Evolutionary conservation across 768 basidiomycete species (phyloP).

Genomic region (Lactarius tabidus): DNA sequence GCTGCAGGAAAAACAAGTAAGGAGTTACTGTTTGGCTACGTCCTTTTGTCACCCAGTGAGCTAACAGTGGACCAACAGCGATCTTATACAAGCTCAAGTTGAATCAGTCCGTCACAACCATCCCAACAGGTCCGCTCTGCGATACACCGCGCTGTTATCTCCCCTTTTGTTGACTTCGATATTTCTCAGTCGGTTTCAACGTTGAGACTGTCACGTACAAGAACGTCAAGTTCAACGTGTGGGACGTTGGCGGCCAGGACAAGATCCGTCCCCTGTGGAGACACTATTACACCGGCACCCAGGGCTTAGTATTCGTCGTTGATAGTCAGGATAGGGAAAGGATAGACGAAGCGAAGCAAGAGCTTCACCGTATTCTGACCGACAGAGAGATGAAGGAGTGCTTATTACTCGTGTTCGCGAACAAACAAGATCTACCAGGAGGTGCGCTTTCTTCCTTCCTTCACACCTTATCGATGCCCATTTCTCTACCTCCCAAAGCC

Average conservation of each 20-base stretch:
- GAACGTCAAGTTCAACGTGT: slow-evolving; percentile 93
- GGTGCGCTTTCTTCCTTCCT: slow-evolving; percentile 49
- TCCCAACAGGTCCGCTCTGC: slow-evolving; percentile 74
- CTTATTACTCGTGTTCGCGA: slow-evolving; percentile 94
- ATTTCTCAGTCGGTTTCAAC: slow-evolving; percentile 86
- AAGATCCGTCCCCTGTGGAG: slow-evolving; percentile 98
- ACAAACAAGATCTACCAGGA: slow-evolving; percentile 97
- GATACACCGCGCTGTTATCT: neutral
- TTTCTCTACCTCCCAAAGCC: slow-evolving; percentile 44
- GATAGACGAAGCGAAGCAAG: slow-evolving; percentile 94
- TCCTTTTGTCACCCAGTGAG: neutral
- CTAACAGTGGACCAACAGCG: slow-evolving; percentile 46
- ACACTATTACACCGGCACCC: slow-evolving; percentile 98
- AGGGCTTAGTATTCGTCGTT: slow-evolving; percentile 97
- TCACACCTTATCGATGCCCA: neutral
- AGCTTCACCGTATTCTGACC: slow-evolving; percentile 91
- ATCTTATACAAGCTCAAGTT: slow-evolving; percentile 99
- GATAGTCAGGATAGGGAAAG: slow-evolving; percentile 95
- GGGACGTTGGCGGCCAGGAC: slow-evolving; percentile 99
- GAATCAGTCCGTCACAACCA: slow-evolving; percentile 98
- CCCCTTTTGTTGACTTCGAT: neutral
- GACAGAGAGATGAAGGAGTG: slow-evolving; percentile 99
- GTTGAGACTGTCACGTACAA: slow-evolving; percentile 99
- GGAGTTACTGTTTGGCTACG: slow-evolving; percentile 29
- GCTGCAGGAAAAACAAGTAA: slow-evolving; percentile 98